Conservation (phyloP, 2,329 filamentous ascomycete species). For the Fusarium armeniacum region DNA sequence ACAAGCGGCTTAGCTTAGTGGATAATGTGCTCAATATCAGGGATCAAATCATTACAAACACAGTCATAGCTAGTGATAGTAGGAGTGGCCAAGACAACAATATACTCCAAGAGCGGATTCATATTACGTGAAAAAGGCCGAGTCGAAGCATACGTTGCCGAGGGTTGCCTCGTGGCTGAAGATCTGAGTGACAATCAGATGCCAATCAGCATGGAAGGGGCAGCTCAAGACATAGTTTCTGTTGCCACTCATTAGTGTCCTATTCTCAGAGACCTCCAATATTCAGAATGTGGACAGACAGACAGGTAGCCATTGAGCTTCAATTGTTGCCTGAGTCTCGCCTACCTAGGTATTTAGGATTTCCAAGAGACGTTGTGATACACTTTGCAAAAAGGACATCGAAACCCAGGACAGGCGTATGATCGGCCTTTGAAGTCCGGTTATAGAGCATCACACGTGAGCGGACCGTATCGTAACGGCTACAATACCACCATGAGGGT, state of each 20-base stretch:
- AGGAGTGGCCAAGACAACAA: constrained; percentile 1
- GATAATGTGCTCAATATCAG: constrained; percentile 17
- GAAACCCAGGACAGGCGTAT: constrained; percentile 15
- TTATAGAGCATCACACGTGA: constrained; percentile 19
- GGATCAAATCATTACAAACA: constrained; percentile 20
- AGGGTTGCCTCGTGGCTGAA: constrained; percentile 13
- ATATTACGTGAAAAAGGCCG: constrained; percentile 31
- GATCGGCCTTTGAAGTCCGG: constrained; percentile 39
- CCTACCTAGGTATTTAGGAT: not conserved
- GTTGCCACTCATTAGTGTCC: not conserved
- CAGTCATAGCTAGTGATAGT: constrained; percentile 31
- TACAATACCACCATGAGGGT: not conserved
- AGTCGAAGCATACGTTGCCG: constrained; percentile 7
- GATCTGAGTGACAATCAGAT: not conserved
- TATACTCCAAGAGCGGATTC: constrained; percentile 14
- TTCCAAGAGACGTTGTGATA: fast-evolving
- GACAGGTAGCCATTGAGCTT: not conserved
- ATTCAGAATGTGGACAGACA: not conserved
- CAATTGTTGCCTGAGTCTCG: too few relatives aligned
- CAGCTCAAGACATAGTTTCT: too few relatives aligned
- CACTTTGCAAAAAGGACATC: too few relatives aligned
- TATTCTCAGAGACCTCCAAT: not conserved
- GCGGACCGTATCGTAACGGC: not conserved
- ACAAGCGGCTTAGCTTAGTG: constrained; percentile 33
- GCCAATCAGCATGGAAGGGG: not conserved